Percentiles rank a stretch among this genome's conserved stretches.
Evolutionary conservation across 805 yeast species (phyloP).

Genomic region (Kuraishia piskuri): DNA sequence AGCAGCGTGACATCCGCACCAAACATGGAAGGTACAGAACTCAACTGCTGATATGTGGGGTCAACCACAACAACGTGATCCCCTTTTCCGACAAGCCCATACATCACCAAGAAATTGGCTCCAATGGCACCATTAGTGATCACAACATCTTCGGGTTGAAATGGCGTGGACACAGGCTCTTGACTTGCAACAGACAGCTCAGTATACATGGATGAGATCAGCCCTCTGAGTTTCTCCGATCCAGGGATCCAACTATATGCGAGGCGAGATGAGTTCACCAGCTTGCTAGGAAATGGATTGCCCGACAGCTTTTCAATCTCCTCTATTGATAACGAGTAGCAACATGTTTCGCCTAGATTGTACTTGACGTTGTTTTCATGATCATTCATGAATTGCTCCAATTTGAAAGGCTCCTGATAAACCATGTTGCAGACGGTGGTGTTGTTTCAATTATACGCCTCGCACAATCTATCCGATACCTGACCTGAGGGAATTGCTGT

Average conservation of each 20-base stretch:
- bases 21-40: constrained; percentile 37
- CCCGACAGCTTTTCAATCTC: constrained; percentile 27
- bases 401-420: constrained; percentile 34
- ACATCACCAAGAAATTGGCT: constrained; percentile 39
- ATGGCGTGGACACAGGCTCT: constrained; percentile 5
- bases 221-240: constrained; percentile 26
- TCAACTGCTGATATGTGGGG: constrained; percentile 43
- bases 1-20: constrained; percentile 31
- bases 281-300: constrained; percentile 11
- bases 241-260: constrained; percentile 42
- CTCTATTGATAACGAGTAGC: constrained; percentile 31
- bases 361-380: constrained; percentile 30
- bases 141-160: constrained; percentile 29
- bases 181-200: constrained; percentile 10
- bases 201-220: constrained; percentile 28
- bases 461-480: too few relatives aligned
- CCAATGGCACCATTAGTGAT: constrained; percentile 50
- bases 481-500: too few relatives aligned
- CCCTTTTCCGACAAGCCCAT: constrained; percentile 31
- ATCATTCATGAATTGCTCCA: constrained; percentile 48
- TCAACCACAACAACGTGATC: constrained; percentile 40
- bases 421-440: constrained; percentile 22
- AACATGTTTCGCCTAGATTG: constrained; percentile 48
- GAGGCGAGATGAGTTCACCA: constrained; percentile 20
- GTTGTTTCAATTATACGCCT: too few relatives aligned